Evolutionary conservation across 257 asterid species (phyloP), one percentile per base, ranked within the genome.

Genomic region (Eustoma russellianum): DNA sequence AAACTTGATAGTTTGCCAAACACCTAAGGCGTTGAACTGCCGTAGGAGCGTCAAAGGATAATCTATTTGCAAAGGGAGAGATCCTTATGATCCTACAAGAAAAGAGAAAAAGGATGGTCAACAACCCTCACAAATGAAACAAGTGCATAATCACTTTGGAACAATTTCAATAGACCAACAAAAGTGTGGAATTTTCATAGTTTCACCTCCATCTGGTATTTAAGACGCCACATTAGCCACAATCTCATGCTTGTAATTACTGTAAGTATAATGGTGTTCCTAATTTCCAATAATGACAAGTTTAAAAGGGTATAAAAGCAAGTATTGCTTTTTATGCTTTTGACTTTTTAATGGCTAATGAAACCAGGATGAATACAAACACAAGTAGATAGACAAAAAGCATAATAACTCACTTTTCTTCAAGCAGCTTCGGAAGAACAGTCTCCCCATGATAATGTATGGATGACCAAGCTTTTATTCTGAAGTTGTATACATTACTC

Each of bases 401-500:
- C 58, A 47, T 60, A 35, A 54, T 15, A 55, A 71, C 94, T 83
- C 74, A 92, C 99, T 79, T 88, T 67, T 85, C 95, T 77, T 92
- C 99, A 33, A 88, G 91, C 59, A 92, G 74, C 85, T 81, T 85
- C 30, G 99, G 99, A 48, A 88, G 83, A 69, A 92, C 99, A 45
- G 69, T 79, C 50, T 83, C 88, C 41, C 79, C 78, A 70, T 92
- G 88, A 71, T 76, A 88, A 47, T 67, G 68, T 63, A 85, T 76
- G 59, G 94, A 78, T 57, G 99, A 79, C 99, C 93, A 81, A 65
- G 99, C 99, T 68, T 85, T 92, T 77, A 92, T 72, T 78, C 86
- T 81, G 67, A 92, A 92, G 85, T 92, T 92, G 82, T 76, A 74
- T 53, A 92, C 94, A 64, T 88, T 85, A 82, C 85, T 92, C 80